Base-by-base conservation (phyloP, 202 grass and related monocot species). In the Setaria italica region DNA sequence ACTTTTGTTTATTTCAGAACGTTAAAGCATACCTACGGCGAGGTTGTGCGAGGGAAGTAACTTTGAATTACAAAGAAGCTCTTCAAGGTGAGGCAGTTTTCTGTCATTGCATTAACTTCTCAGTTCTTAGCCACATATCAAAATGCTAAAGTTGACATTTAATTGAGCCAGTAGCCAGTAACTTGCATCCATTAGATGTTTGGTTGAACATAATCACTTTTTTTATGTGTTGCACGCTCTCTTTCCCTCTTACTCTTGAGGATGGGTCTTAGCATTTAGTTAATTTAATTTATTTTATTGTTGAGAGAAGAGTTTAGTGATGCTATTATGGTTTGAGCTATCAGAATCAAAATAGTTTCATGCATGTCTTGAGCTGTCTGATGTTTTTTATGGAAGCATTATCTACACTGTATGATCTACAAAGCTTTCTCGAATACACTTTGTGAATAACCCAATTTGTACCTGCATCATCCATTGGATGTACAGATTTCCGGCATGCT, bases 11-110 rank as follows among this genome's bases (percentile, higher is more conserved):
- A 80, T 72, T 47, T 81, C 77, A 99, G 97, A 97, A 94, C 72
- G 94, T 99, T 56, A 99, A 99, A 91, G 97, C 94, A 65, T 97
- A 97, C 89, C 76, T 99, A 15, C 93, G 97, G 84, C 86, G 97
- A 88, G 97, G 97, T 58, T 90, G 71, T 2, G 86, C 94, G 43
- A 94, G 75, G 84, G 94, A 94, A 97, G 89, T 80, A 84, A 85
- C 92, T 55, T 85, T 93, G 77, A 91, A 87, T 79, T 80, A 94
- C 80, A 92, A 92, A 86, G 97, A 94, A 95, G 97, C 97, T 85
- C 86, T 94, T 50, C 88, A 94, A 92, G 92, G 94, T 99, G 56
- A n/a, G 88, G 11, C 16, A 55, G 14, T 89, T 86, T 85, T 90
- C 37, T 87, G 29, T 49, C 62, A 70, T 79, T 45, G 20, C 42